phyloP scores from a whole-genome alignment of 2,329 filamentous ascomycete species.

The Microdochium nivale region DNA sequence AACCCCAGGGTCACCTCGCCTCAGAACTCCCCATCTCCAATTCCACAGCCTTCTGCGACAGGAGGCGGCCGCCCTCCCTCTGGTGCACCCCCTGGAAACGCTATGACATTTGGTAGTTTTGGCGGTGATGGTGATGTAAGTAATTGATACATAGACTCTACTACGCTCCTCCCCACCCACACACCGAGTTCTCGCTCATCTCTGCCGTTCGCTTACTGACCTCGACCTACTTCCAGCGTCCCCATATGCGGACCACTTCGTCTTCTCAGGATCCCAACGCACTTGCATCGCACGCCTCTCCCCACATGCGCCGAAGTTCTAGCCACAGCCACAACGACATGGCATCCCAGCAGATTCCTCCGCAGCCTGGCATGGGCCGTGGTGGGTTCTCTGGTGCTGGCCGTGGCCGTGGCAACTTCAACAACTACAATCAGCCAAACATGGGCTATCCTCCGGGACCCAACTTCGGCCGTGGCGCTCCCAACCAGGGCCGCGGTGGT shows the following conservation, averaged over 20 bases:
- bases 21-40: conserved; percentile 82
- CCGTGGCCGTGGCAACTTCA: conserved; percentile 41
- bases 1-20: conserved; percentile 76
- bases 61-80: conserved; percentile 78
- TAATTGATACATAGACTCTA: conserved; percentile 12
- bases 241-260: conserved; percentile 58
- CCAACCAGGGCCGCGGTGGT: conserved; percentile 40
- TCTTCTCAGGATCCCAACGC: conserved; percentile 53
- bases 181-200: conserved; percentile 11
- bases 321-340: conserved; percentile 71
- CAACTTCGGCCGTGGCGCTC: conserved; percentile 26
- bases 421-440: conserved; percentile 37
- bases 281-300: conserved; percentile 53
- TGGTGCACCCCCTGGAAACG: conserved; percentile 55
- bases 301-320: conserved; percentile 78
- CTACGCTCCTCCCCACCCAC: conserved; percentile 2
- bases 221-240: conserved; percentile 33
- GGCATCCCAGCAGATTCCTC: conserved; percentile 50
- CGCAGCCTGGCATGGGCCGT: conserved; percentile 39
- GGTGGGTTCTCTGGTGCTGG: conserved; percentile 43
- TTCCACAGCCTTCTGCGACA: conserved; percentile 76
- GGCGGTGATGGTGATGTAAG: conserved; percentile 74
- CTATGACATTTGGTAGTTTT: conserved; percentile 77
- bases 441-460: conserved; percentile 32
- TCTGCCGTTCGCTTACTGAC: conserved; percentile 15